Evolutionary conservation across 371 early-diverging fungal species (phyloP), one percentile per base, ranked within the genome.

Genomic region (Mortierella sp.): DNA sequence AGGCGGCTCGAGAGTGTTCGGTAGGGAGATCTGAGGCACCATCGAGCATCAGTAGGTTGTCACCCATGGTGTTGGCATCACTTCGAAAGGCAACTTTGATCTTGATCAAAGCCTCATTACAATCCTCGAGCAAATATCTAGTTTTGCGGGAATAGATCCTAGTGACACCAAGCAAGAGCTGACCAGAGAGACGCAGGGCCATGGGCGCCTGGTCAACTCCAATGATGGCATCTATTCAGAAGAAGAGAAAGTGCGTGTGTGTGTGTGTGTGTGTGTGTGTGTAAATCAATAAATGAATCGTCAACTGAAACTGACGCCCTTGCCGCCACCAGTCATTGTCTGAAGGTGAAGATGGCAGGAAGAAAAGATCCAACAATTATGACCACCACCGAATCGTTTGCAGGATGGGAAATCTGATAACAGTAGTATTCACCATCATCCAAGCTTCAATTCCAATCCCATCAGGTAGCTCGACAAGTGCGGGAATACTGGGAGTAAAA

Each of bases 91-190:
- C 95, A 88, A 97, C 84, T 75, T 98, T 97, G 77, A 99, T 95
- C 75, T 97, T 95, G 46, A 96, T 84, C 29, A 97, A 83, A 0
- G 99, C 98, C 67, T 98, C 98, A 77, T 93, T 95, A 84, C 99
- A 99, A 77, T 99, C 99, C 72, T 99, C 99, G 7, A 98, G 87
- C 53, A 99, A 86, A 74, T 99, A 98, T 53, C 91, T 91, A 5
- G 99, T 95, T 85, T 99, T 99, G 60, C 98, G 90, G 4, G 97
- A 97, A 85, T 96, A 97, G 74, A 99, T 98, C 52, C 94, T 89
- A 0, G 93, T 94, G 7, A 99, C 97, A 63, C 99, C 99, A 6
- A 99, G 89, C 43, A 99, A 87, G 43, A 99, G 88, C 82, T 99
- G 99, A 3, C 99, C 99, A 9, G 97, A 95, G 25, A 98, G 88